These are phyloP conservation scores for Lonicera japonica DNA, from an alignment of 129 eudicot species.

Conservation along the genomic window DNA sequence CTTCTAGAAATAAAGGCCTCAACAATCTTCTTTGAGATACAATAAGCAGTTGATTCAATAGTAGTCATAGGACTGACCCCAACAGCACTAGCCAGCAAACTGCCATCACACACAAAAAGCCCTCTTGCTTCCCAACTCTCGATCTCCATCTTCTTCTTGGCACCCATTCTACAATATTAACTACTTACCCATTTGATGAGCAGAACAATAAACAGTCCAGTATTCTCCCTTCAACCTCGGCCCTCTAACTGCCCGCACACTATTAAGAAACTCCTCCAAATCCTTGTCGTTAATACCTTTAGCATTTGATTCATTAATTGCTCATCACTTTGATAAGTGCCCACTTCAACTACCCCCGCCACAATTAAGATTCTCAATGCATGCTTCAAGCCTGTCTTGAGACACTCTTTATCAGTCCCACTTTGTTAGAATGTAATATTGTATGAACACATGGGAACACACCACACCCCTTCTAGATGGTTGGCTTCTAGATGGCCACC, in stretches of 20 bases:
- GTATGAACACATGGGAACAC: no score
- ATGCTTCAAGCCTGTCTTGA: conserved; percentile 53
- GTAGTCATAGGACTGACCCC: conserved; percentile 95
- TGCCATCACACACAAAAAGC: conserved; percentile 74
- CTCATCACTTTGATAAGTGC: conserved; percentile 77
- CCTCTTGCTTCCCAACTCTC: conserved; percentile 95
- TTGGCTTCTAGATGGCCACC: no score
- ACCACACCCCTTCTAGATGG: no score
- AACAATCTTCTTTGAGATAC: conserved; percentile 49
- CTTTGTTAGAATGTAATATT: no score
- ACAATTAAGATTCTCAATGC: conserved; percentile 57
- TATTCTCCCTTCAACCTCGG: conserved; percentile 45
- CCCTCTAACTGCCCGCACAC: conserved; percentile 48
- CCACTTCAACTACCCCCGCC: conserved; percentile 89
- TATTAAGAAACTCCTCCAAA: conserved; percentile 69
- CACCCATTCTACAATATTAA: conserved; percentile 86
- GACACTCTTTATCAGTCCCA: conserved; percentile 54
- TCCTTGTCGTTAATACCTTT: conserved; percentile 38
- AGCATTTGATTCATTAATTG: conserved; percentile 52
- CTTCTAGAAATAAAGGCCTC: conserved; percentile 26
- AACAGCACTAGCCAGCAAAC: conserved; percentile 70
- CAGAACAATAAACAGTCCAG: conserved; percentile 71
- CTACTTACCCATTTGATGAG: conserved; percentile 98
- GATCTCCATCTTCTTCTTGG: conserved; percentile 65
- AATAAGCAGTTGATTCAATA: conserved; percentile 71